Conservation (phyloP, 2,329 filamentous ascomycete species). For the Cadophora luteo-olivacea region DNA sequence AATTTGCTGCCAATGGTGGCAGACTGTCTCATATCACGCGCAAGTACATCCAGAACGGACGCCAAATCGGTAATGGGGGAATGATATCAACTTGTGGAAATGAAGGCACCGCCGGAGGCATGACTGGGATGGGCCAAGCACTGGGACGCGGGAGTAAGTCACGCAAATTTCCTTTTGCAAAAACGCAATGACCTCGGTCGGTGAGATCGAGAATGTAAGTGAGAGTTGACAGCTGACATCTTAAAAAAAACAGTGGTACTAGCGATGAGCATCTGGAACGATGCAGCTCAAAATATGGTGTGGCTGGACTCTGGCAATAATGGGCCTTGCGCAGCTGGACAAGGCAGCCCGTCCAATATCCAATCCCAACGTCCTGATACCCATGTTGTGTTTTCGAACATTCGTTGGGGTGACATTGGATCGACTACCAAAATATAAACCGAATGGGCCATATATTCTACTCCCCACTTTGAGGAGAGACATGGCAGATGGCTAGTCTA, state of each 20-base stretch:
- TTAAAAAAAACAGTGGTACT: conserved; percentile 64
- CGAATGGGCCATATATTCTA: too few species aligned
- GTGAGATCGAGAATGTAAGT: too few species aligned
- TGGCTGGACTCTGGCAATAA: conserved; percentile 63
- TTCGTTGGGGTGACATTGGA: conserved; percentile 65
- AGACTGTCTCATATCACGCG: conserved; percentile 53
- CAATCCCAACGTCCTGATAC: conserved; percentile 54
- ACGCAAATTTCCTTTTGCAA: neutral
- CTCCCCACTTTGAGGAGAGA: too few species aligned
- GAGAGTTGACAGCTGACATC: too few species aligned
- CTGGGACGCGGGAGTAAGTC: conserved; percentile 51
- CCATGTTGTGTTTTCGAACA: conserved; percentile 61
- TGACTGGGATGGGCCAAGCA: conserved; percentile 59
- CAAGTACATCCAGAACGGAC: conserved; percentile 56
- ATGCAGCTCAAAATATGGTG: conserved; percentile 69
- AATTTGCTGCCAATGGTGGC: conserved; percentile 56
- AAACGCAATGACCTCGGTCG: too few species aligned
- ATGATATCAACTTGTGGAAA: conserved; percentile 59
- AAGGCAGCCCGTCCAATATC: conserved; percentile 58
- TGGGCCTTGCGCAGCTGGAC: conserved; percentile 60
- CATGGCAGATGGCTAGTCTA: too few species aligned
- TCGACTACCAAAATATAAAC: conserved; percentile 49
- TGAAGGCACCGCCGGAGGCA: conserved; percentile 55
- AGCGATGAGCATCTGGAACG: conserved; percentile 63
- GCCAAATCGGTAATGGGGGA: conserved; percentile 57